phyloP scores from a whole-genome alignment of 768 basidiomycete genomes.

The Leccinum barrowsii region DNA sequence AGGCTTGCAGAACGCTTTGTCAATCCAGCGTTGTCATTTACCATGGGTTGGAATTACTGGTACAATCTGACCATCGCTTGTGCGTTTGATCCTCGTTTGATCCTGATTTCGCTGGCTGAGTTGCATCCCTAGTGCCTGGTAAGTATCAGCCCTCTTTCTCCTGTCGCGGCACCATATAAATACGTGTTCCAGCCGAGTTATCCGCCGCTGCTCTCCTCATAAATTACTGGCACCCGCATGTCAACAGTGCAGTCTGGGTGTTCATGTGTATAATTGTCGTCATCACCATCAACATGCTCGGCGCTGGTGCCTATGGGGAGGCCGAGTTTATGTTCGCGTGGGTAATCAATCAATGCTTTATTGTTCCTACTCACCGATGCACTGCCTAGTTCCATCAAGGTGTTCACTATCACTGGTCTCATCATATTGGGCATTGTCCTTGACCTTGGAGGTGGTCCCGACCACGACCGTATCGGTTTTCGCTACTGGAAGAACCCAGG shows the following conservation, averaged over 20 bases:
- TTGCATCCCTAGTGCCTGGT: background rate
- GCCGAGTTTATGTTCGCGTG: background rate
- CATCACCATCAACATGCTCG: background rate
- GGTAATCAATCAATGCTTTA: background rate
- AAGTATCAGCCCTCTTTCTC: background rate
- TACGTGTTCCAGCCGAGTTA: background rate
- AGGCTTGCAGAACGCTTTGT: constrained; percentile 80
- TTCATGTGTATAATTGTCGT: background rate
- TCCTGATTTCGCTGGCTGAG: background rate
- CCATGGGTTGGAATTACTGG: constrained; percentile 58
- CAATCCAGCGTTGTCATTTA: constrained; percentile 62
- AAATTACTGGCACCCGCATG: background rate
- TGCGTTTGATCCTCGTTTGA: background rate
- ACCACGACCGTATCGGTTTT: background rate
- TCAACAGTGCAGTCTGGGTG: background rate
- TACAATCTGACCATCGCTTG: constrained; percentile 29
- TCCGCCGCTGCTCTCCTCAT: background rate
- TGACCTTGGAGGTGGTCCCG: background rate
- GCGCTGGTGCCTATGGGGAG: background rate
- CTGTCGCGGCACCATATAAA: background rate
- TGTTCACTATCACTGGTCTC: background rate
- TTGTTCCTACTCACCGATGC: background rate
- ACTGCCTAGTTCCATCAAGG: background rate
- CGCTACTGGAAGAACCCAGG: background rate
- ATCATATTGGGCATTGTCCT: background rate